Evolutionary conservation across 805 yeast genomes (phyloP).

Genomic region (Metschnikowia amazonensis): DNA sequence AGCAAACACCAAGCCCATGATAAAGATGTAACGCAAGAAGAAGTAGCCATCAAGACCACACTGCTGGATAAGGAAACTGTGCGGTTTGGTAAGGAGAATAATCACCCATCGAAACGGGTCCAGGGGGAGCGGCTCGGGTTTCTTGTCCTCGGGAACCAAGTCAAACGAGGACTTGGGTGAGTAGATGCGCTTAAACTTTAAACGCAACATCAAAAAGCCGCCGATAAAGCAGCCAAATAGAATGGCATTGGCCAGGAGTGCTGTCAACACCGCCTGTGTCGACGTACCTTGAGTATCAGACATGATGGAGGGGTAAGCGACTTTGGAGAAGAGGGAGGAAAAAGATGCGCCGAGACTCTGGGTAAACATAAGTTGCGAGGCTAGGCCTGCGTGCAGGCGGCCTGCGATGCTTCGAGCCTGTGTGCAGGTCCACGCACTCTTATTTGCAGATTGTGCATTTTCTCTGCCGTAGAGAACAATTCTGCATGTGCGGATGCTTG

Average conservation of each 20-base stretch:
- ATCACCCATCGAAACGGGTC: constrained; percentile 70
- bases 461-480: constrained; percentile 4
- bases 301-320: not conserved
- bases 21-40: constrained; percentile 70
- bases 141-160: constrained; percentile 49
- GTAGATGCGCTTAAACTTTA: constrained; percentile 68
- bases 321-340: not conserved
- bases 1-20: constrained; percentile 48
- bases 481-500: constrained; percentile 2
- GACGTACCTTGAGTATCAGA: constrained; percentile 19
- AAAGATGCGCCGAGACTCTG: constrained; percentile 2
- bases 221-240: constrained; percentile 59
- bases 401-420: not conserved
- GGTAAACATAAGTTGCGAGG: not conserved
- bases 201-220: constrained; percentile 63
- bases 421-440: not conserved
- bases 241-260: constrained; percentile 65
- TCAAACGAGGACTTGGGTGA: constrained; percentile 74
- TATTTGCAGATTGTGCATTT: not conserved
- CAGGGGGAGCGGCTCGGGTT: constrained; percentile 69
- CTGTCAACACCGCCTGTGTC: constrained; percentile 68
- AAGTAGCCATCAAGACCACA: constrained; percentile 95
- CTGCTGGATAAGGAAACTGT: constrained; percentile 73
- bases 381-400: not conserved
- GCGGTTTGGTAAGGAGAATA: constrained; percentile 62